Evolutionary conservation across 306 rosid species (phyloP), one percentile per base, ranked within the genome.

Genomic region (Gleditsia sinensis): DNA sequence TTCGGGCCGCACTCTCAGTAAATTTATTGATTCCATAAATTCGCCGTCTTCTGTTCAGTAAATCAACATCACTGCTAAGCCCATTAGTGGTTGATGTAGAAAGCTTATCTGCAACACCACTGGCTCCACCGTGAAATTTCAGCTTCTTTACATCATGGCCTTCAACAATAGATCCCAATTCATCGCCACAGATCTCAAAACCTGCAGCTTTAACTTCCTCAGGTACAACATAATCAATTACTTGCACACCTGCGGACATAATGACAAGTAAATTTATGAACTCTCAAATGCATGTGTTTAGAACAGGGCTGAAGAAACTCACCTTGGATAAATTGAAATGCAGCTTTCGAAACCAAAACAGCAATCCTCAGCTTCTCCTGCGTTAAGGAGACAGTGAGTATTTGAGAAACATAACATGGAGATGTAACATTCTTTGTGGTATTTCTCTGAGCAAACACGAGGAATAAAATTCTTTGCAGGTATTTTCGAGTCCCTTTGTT

Each of bases 321-420:
- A 80, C 97, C 91, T 78, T 83, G 89, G 63, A 88, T 79, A 77
- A 94, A 95, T 25, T 90, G 97, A 77, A 87, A 49, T 74, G 99
- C 97, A 33, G 96, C 98, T 84, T 83, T 87, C 49, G 99, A 95
- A 81, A 95, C 99, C 80, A 95, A 82, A 73, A 95, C 91, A 54
- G 88, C 97, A 46, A 92, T 34, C 84, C 92, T 82, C 69, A 91
- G 58, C 79, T 91, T 91, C 81, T 94, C 98, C 97, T 91, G 76
- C 80, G 74, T n/a, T 32, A 63, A 55, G 39, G 43, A 79, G 9
- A 68, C 55, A 34, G 20, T 30, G 62, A 77, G 69, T 30, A n/a
- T 27, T 74, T 3, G 17, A 71, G 19, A 75, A 75, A 48, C 40
- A 69, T 24, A 69, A 58, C 67, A 72, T 9, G 24, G 13, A 28